phyloP scores from a whole-genome alignment of 352 stramenopile genomes.

The Thalassiosira oceanica region DNA sequence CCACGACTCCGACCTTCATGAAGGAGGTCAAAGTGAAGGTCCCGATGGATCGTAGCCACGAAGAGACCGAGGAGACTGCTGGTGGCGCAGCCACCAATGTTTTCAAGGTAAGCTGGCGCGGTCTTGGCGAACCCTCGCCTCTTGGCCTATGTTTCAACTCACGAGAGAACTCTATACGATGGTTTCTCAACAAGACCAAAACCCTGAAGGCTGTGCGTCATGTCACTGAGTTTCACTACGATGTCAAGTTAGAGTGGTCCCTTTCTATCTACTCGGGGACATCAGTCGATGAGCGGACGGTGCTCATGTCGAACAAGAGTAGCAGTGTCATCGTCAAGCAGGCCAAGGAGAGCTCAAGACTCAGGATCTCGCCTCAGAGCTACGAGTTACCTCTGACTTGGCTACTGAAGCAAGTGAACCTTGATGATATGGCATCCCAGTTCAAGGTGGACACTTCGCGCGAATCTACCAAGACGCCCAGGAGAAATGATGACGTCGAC shows the following conservation, averaged over 20 bases:
- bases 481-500: constrained; percentile 59
- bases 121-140: neutral
- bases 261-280: constrained; percentile 62
- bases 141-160: neutral
- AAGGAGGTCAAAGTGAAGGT: constrained; percentile 63
- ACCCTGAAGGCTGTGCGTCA: constrained; percentile 33
- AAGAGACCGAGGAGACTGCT: constrained; percentile 14
- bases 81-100: constrained; percentile 16
- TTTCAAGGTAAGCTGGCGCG: neutral
- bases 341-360: constrained; percentile 3
- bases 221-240: constrained; percentile 70
- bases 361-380: too few species aligned
- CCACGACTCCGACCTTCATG: too few species aligned
- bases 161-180: neutral
- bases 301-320: constrained; percentile 40
- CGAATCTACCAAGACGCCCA: constrained; percentile 54
- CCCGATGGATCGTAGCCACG: constrained; percentile 12
- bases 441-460: constrained; percentile 65
- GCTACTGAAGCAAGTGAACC: constrained; percentile 63
- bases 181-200: too few species aligned
- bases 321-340: constrained; percentile 49
- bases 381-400: constrained; percentile 73
- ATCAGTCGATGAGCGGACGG: constrained; percentile 22
- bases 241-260: constrained; percentile 47
- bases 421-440: constrained; percentile 23